Percentiles rank a stretch among this genome's conserved stretches.
Evolutionary conservation across 2,329 filamentous ascomycete species (phyloP).

Genomic region (Penicillium sp.): DNA sequence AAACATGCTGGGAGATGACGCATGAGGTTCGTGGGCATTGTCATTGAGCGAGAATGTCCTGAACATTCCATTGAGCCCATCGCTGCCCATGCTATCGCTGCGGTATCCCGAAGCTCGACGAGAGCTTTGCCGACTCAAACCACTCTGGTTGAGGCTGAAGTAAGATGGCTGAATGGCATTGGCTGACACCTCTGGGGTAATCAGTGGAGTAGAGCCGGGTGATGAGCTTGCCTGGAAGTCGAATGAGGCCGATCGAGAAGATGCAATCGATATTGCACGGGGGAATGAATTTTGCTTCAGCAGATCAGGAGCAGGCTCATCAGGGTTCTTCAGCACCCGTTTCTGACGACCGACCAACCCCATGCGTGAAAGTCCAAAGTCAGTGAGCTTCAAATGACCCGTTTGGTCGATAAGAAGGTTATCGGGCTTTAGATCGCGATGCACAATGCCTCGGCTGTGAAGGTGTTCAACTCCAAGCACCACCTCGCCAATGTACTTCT

Average conservation of each 20-base stretch:
- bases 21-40: conserved; percentile 45
- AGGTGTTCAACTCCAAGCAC: conserved; percentile 96
- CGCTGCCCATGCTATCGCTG: conserved; percentile 90
- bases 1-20: conserved; percentile 36
- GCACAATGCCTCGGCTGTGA: conserved; percentile 90
- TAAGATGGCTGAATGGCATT: conserved; percentile 85
- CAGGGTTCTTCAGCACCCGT: conserved; percentile 73
- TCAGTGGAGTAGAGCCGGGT: conserved; percentile 78
- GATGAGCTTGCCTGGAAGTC: conserved; percentile 81
- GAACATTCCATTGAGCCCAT: conserved; percentile 79
- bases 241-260: conserved; percentile 89
- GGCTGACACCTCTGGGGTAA: conserved; percentile 71
- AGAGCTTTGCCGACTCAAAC: conserved; percentile 60
- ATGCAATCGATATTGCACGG: conserved; percentile 78
- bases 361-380: conserved; percentile 97
- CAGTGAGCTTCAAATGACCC: conserved; percentile 93
- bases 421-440: conserved; percentile 94
- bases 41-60: conserved; percentile 74
- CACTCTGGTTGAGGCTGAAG: conserved; percentile 66
- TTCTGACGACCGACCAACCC: conserved; percentile 95
- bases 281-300: conserved; percentile 90
- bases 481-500: conserved; percentile 95
- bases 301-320: conserved; percentile 86
- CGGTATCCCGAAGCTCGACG: conserved; percentile 74
- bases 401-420: conserved; percentile 96